Percentiles rank a stretch among this genome's conserved stretches.
Evolutionary conservation across 805 yeast species (phyloP).

Genomic region (Cyberlindnera maritima): DNA sequence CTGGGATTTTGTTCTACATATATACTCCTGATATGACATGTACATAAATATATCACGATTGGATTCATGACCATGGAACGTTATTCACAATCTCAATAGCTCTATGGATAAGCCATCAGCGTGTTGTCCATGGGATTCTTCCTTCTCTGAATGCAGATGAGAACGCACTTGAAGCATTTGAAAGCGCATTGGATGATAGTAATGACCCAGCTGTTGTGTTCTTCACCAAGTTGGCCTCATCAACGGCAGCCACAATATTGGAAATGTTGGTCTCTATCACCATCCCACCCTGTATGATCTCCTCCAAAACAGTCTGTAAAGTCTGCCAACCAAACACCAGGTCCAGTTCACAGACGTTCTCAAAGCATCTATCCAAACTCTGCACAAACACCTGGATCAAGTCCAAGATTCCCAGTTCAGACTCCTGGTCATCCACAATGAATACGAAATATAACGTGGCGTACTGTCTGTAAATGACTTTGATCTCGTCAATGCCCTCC

Average conservation of each 20-base stretch:
- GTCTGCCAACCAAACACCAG: constrained; percentile 99
- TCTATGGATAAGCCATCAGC: too few species aligned
- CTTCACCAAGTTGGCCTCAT: constrained; percentile 46
- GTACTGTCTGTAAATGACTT: constrained; percentile 89
- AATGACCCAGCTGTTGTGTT: constrained; percentile 19
- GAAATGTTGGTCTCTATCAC: constrained; percentile 88
- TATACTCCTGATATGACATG: neutral
- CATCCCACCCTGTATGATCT: constrained; percentile 96
- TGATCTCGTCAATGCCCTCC: constrained; percentile 65
- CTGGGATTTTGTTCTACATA: neutral
- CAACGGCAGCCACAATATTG: constrained; percentile 77
- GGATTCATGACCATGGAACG: neutral
- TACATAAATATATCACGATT: constrained; percentile 12
- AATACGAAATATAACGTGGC: constrained; percentile 96
- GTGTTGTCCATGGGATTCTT: constrained; percentile 28
- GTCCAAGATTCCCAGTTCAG: constrained; percentile 90
- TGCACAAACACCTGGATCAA: constrained; percentile 96
- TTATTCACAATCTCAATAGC: too few species aligned
- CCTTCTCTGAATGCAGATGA: constrained; percentile 27
- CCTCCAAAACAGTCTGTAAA: constrained; percentile 84
- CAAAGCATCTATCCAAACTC: constrained; percentile 87
- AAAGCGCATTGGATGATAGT: constrained; percentile 27
- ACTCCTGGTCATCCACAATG: constrained; percentile 93
- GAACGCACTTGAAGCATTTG: constrained; percentile 30
- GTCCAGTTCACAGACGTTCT: constrained; percentile 92